A percentile compares a stretch with the other conserved stretches of the same genome.
Evolutionary conservation across 805 yeast genomes (phyloP).

Genomic region (Spathaspora girioi): DNA sequence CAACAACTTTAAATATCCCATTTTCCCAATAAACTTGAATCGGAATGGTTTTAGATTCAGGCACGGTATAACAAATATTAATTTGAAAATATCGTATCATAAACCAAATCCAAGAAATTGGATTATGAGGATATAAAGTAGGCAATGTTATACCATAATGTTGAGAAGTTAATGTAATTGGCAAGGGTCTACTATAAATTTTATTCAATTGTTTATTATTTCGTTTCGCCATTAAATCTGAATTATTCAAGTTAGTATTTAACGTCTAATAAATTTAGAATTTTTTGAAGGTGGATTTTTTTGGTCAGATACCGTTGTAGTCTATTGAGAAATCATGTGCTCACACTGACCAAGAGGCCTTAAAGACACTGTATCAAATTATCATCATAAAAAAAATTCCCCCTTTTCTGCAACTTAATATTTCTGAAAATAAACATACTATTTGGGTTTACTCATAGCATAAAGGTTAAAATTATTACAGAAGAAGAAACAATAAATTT

Average conservation of each 20-base stretch:
- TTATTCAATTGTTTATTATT: conserved; percentile 26
- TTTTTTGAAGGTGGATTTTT: background rate
- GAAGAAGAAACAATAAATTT: background rate
- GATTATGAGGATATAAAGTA: conserved; percentile 57
- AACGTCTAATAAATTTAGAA: background rate
- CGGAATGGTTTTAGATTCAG: conserved; percentile 19
- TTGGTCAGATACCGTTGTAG: conserved; percentile 95
- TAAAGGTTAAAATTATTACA: background rate
- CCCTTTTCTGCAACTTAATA: background rate
- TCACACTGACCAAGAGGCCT: conserved; percentile 41
- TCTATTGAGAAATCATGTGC: conserved; percentile 79
- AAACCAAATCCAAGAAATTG: conserved; percentile 58
- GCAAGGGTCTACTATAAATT: conserved; percentile 50
- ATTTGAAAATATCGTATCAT: conserved; percentile 28
- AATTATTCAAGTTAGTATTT: conserved; percentile 14
- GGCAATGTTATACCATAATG: conserved; percentile 44
- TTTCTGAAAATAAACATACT: background rate
- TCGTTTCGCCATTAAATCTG: conserved; percentile 28
- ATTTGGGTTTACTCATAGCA: background rate
- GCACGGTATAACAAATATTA: conserved; percentile 19
- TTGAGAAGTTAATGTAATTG: conserved; percentile 42
- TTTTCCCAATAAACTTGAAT: conserved; percentile 20
- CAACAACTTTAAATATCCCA: conserved; percentile 38
- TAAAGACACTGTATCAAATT: conserved; percentile 19
- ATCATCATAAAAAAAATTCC: conserved; percentile 13